phyloP scores from a whole-genome alignment of 1,139 yeast genomes.

The Candida sp. region DNA sequence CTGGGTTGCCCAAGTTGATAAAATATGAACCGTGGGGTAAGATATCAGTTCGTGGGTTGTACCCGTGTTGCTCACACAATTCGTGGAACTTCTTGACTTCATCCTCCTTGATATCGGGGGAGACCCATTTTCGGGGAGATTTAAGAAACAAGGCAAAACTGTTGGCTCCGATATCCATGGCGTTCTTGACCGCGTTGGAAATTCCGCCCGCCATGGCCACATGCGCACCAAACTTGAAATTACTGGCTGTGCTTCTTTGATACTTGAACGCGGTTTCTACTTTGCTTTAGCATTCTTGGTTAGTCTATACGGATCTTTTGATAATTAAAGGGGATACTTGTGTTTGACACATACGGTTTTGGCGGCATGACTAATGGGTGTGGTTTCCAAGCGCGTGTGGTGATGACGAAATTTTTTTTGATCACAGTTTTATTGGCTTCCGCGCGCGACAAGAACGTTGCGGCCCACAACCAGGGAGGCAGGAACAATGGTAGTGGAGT shows the following conservation, averaged over 20 bases:
- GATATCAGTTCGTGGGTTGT: constrained; percentile 75
- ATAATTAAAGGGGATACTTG: neutral
- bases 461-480: no score
- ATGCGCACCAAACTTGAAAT: constrained; percentile 78
- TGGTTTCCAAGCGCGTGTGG: constrained; percentile 5
- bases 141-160: constrained; percentile 91
- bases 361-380: constrained; percentile 14
- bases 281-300: constrained; percentile 6
- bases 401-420: constrained; percentile 2
- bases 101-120: constrained; percentile 73
- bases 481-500: no score
- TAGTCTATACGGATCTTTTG: neutral
- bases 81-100: constrained; percentile 69
- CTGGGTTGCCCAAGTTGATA: constrained; percentile 93
- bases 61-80: constrained; percentile 64
- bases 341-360: constrained; percentile 13
- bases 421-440: neutral
- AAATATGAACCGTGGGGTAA: constrained; percentile 96
- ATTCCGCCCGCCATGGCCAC: constrained; percentile 77
- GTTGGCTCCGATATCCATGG: constrained; percentile 77
- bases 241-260: constrained; percentile 22
- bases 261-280: constrained; percentile 21
- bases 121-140: constrained; percentile 90
- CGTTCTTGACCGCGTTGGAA: constrained; percentile 76
- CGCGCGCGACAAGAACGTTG: neutral